A percentile compares a stretch with the other conserved stretches of the same genome.
phyloP scores from a whole-genome alignment of 495 filamentous ascomycete genomes.

The Penicillium silybi region DNA sequence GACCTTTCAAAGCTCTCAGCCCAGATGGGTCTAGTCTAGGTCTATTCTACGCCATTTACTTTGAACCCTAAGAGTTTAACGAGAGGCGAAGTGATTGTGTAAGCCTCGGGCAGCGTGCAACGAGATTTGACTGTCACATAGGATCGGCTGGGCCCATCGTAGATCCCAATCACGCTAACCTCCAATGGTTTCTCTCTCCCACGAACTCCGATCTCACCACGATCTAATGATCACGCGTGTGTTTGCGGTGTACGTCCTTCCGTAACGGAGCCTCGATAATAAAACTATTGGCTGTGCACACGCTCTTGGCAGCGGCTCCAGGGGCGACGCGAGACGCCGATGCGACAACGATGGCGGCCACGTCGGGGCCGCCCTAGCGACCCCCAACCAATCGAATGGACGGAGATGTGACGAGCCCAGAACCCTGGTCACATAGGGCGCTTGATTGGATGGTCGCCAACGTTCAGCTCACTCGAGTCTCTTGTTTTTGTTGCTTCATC shows the following conservation, averaged over 20 bases:
- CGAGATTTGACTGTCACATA: constrained; percentile 1
- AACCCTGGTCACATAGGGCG: constrained; percentile 1
- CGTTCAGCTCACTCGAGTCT: not conserved
- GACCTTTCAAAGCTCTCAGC: not conserved
- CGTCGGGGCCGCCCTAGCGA: constrained; percentile 11
- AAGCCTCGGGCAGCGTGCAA: not conserved
- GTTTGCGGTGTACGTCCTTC: not conserved
- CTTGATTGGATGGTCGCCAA: not conserved
- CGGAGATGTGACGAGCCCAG: constrained; percentile 21
- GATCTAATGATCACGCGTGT: not conserved
- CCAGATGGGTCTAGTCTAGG: not conserved
- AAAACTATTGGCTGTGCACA: constrained; percentile 5
- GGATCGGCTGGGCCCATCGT: constrained; percentile 6
- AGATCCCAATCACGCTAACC: constrained; percentile 9
- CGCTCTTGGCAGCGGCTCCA: constrained; percentile 26
- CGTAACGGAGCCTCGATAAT: not conserved
- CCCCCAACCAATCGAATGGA: constrained; percentile 17
- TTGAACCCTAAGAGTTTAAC: not conserved
- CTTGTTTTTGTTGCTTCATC: not conserved
- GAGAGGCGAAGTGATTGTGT: not conserved
- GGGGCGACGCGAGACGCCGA: constrained; percentile 21
- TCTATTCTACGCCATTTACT: not conserved
- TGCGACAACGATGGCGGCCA: constrained; percentile 2
- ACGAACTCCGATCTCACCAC: not conserved
- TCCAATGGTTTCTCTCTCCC: not conserved